Evolutionary conservation across 345 rosid genomes (phyloP).

Genomic region (Populus deltoides): DNA sequence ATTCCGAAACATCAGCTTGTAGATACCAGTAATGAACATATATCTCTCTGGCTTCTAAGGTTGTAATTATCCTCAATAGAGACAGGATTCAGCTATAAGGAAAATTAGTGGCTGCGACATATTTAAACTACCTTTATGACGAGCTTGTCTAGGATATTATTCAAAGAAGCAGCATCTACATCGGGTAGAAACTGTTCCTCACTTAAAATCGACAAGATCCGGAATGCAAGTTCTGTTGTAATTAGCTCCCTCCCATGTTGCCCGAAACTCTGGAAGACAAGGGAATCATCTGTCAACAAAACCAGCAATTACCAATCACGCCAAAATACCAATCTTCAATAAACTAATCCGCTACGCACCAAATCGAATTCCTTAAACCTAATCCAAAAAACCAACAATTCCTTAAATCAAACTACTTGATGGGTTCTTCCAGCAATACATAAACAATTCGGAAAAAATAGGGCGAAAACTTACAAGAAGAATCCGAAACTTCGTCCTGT

Average conservation of each 20-base stretch:
- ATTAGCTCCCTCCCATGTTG: constrained; percentile 98
- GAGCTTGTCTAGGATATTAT: constrained; percentile 58
- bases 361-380: constrained; percentile 6
- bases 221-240: constrained; percentile 81
- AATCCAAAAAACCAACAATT: neutral
- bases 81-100: neutral
- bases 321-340: constrained; percentile 27
- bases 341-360: constrained; percentile 29
- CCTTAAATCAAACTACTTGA: neutral
- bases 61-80: neutral
- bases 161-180: constrained; percentile 34
- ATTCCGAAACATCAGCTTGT: neutral
- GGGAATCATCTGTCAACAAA: constrained; percentile 90
- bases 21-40: neutral
- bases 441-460: neutral
- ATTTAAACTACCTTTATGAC: constrained; percentile 59
- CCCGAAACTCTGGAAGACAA: constrained; percentile 99
- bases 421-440: neutral
- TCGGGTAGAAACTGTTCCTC: constrained; percentile 75
- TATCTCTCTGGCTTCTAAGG: neutral
- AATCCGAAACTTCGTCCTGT: constrained; percentile 72
- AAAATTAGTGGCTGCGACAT: neutral
- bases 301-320: constrained; percentile 55
- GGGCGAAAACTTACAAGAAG: constrained; percentile 72
- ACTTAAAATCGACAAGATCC: constrained; percentile 77